These are phyloP conservation scores for Starmerella sp. DNA, from an alignment of 805 yeast species.

Conservation along the genomic window DNA sequence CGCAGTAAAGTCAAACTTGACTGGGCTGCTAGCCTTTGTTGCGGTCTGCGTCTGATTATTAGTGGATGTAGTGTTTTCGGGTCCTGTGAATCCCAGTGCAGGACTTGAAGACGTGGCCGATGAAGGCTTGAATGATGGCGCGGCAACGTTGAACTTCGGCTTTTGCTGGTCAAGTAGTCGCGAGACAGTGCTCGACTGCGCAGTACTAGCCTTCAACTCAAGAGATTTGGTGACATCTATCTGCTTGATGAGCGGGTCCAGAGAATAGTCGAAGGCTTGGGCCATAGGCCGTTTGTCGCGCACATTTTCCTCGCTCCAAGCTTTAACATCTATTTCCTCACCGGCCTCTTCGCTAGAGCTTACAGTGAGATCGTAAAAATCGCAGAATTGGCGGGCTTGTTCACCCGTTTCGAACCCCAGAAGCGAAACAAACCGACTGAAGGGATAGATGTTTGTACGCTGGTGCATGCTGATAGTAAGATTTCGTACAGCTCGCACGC, in stretches of 20 bases:
- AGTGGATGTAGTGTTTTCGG: background rate
- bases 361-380: conserved; percentile 44
- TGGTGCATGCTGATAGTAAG: conserved; percentile 58
- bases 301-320: conserved; percentile 16
- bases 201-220: background rate
- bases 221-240: conserved; percentile 4
- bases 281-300: conserved; percentile 7
- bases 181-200: background rate
- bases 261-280: conserved; percentile 11
- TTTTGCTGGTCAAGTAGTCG: background rate
- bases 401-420: conserved; percentile 58
- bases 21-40: background rate
- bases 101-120: background rate
- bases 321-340: conserved; percentile 17
- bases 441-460: conserved; percentile 46
- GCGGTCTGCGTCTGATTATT: background rate
- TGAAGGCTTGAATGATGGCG: conserved; percentile 2
- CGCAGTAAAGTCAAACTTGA: background rate
- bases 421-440: conserved; percentile 36
- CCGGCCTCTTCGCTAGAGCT: background rate
- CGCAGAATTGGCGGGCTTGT: conserved; percentile 46
- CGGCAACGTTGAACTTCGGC: background rate
- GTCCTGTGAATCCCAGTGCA: background rate
- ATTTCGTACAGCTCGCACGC: conserved; percentile 60
- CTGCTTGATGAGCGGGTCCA: background rate